phyloP scores from a whole-genome alignment of 2,329 filamentous ascomycete species.

The Botrytis cinerea region DNA sequence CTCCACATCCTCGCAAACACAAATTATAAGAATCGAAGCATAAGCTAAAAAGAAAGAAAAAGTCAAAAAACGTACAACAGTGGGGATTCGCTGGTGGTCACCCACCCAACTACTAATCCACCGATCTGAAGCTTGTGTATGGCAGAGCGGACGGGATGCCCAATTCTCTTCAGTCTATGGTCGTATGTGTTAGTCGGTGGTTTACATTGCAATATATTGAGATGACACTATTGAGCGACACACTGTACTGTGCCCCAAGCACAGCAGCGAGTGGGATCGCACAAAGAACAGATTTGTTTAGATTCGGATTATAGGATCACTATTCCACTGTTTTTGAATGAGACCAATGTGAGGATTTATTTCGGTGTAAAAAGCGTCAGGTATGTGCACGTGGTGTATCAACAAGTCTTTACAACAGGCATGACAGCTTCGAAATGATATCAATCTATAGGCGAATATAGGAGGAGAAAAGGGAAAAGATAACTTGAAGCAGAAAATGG shows the following conservation, averaged over 20 bases:
- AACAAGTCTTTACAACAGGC: neutral
- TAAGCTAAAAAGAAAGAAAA: neutral
- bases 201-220: neutral
- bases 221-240: fast-evolving
- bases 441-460: neutral
- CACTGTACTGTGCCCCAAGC: too few relatives aligned
- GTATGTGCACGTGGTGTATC: neutral
- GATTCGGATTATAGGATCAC: too few relatives aligned
- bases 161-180: conserved; percentile 1
- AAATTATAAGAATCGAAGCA: neutral
- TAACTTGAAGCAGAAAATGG: neutral
- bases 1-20: neutral
- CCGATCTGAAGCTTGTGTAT: neutral
- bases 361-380: neutral
- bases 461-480: neutral
- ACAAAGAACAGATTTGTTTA: too few relatives aligned
- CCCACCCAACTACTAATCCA: neutral
- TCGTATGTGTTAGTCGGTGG: neutral
- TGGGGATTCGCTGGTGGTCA: neutral
- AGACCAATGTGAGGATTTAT: neutral
- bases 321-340: neutral
- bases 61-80: too few relatives aligned
- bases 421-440: neutral
- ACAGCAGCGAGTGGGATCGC: too few relatives aligned
- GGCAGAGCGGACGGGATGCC: neutral